A percentile compares a stretch with the other conserved stretches of the same genome.
phyloP scores from a whole-genome alignment of 805 yeast species.

The Lipomyces sp. region DNA sequence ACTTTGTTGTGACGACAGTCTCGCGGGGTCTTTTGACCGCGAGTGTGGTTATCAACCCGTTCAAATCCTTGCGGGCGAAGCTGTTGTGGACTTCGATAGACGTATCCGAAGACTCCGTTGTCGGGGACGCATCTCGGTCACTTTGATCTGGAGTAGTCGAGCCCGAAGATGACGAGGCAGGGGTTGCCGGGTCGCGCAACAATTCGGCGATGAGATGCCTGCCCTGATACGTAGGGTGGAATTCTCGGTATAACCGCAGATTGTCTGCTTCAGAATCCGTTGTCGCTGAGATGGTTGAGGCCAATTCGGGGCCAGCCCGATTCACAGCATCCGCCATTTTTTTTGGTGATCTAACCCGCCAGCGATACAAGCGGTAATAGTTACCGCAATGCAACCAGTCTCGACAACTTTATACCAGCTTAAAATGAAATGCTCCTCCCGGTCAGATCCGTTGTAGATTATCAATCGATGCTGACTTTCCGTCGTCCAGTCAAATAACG shows the following conservation, averaged over 20 bases:
- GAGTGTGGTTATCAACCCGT: not conserved
- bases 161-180: not conserved
- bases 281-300: not conserved
- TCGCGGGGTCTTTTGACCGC: not conserved
- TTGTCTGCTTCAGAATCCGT: conserved; percentile 13
- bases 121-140: not conserved
- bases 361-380: not conserved
- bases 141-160: conserved; percentile 2
- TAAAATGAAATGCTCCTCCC: too few species aligned
- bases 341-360: not conserved
- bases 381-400: not conserved
- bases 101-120: conserved; percentile 1
- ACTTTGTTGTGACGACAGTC: not conserved
- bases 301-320: not conserved
- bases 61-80: not conserved
- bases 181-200: not conserved
- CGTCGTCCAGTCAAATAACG: too few species aligned
- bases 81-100: not conserved
- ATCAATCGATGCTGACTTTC: too few species aligned
- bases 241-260: conserved; percentile 16
- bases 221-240: not conserved
- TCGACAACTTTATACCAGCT: too few species aligned
- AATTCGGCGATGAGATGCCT: not conserved
- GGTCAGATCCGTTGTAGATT: too few species aligned
- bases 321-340: not conserved